Percentiles rank a stretch among this genome's conserved stretches.
phyloP scores from a whole-genome alignment of 2,329 filamentous ascomycete genomes.

The Pseudogymnoascus sp. region DNA sequence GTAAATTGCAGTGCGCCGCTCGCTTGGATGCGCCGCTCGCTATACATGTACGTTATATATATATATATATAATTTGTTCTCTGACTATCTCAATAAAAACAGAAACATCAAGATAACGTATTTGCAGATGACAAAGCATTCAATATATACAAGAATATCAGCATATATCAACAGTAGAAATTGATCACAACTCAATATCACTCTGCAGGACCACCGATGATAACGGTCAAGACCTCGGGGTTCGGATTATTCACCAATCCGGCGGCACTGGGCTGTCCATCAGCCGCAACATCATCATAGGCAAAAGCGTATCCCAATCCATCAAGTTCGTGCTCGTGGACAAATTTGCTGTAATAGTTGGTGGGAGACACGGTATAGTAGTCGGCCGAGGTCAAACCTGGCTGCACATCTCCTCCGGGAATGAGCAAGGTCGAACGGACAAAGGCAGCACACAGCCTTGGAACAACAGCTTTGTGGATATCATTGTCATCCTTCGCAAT shows the following conservation, averaged over 20 bases:
- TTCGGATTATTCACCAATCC: conserved; percentile 49
- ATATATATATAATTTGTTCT: neutral
- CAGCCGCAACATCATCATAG: conserved; percentile 58
- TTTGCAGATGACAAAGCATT: neutral
- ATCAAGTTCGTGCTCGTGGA: conserved; percentile 51
- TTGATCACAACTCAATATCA: neutral
- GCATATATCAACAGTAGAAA: neutral
- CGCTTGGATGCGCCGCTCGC: too few species aligned
- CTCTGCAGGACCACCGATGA: neutral
- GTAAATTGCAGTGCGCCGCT: too few species aligned
- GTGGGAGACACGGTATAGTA: conserved; percentile 49
- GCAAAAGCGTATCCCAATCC: conserved; percentile 60
- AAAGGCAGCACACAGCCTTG: conserved; percentile 66
- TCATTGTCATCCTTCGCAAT: neutral
- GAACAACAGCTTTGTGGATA: conserved; percentile 42
- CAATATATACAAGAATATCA: conserved; percentile 4
- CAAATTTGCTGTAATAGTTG: conserved; percentile 59
- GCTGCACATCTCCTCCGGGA: conserved; percentile 37
- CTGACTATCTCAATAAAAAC: neutral
- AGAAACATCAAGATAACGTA: neutral
- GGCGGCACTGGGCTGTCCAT: conserved; percentile 48
- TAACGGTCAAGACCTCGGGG: conserved; percentile 2
- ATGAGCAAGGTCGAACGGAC: conserved; percentile 61
- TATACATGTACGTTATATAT: too few species aligned
- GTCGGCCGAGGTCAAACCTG: conserved; percentile 31